phyloP scores from a whole-genome alignment of 2,329 filamentous ascomycete species.

The Alternaria panax region DNA sequence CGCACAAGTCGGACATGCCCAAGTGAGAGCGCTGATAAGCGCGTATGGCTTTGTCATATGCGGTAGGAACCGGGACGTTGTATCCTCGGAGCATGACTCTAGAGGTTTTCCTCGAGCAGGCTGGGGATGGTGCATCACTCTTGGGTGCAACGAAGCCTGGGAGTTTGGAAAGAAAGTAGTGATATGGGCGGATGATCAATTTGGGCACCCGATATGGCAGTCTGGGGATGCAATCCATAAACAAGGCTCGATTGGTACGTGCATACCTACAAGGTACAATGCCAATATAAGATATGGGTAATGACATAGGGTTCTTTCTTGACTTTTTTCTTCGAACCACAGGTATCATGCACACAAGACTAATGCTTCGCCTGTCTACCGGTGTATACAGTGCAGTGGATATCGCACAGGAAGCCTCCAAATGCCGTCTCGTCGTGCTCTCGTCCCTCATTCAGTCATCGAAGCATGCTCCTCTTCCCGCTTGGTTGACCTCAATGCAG shows the following conservation, averaged over 20 bases:
- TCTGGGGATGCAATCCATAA: not conserved
- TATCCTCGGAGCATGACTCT: not conserved
- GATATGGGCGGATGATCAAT: not conserved
- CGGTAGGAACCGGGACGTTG: not conserved
- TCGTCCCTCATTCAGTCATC: not conserved
- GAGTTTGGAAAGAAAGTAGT: not conserved
- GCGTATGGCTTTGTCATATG: not conserved
- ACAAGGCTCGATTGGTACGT: not conserved
- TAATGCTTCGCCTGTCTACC: not conserved
- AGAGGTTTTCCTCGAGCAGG: not conserved
- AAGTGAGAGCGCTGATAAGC: not conserved
- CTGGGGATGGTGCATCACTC: not conserved
- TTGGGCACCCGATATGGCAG: not conserved
- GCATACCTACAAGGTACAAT: not conserved
- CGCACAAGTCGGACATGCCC: not conserved
- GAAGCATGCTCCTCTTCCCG: not conserved
- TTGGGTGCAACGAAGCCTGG: not conserved
- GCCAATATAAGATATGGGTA: not conserved
- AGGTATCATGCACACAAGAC: not conserved
- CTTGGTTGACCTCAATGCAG: not conserved
- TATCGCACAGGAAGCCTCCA: not conserved
- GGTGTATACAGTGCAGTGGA: not conserved
- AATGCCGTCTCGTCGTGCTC: constrained; percentile 1
- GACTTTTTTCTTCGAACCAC: not conserved
- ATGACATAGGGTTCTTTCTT: not conserved